Base-by-base conservation (phyloP, 2,329 filamentous ascomycete species). In the Colletotrichum caudatum region DNA sequence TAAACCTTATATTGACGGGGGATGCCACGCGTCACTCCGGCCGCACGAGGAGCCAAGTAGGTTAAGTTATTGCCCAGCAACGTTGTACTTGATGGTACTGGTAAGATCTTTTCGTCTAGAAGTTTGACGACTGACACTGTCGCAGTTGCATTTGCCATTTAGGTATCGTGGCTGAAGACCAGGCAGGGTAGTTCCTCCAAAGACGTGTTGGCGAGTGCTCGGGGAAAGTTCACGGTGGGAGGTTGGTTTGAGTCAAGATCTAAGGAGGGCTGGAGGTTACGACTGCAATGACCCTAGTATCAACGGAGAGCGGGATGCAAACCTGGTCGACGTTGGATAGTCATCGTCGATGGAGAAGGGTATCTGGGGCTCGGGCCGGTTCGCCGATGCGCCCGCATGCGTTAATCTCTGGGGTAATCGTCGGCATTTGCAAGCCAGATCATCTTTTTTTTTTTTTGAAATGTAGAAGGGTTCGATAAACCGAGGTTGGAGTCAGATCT, bases 271-370 rank as follows among this genome's bases (percentile, higher is more conserved):
- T 60, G 64, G 46, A 41, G 54, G n/a, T 54, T 61, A 50, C 69
- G 33, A 48, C 37, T 26, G 12, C 35, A 37, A n/a, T 12, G 16
- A 33, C 16, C 20, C 37, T 60, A 46, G 44, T 69, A 56, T 64
- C 6, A 60, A 64, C 59, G 20, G 39, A 59, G 37, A 71, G 54
- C 59, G 58, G 59, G 54, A 72, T 63, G 65, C 23, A 60, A 23
- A 39, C 26, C 51, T 46, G 39, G 64, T 53, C 39, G 53, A 41
- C 20, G 39, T 20, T 46, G n/a, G 20, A 41, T 46, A 46, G 33
- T 23, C 33, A 26, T 16, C 33, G 44, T 54, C 26, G 51, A 33
- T 60, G 39, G 37, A 35, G 44, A 51, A 63, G 50, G 59, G 14
- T 66, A 41, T 26, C 44, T 35, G 51, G 65, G 48, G 58, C 39